phyloP scores from a whole-genome alignment of 2,329 filamentous ascomycete genomes.

The Fusarium acutatum region DNA sequence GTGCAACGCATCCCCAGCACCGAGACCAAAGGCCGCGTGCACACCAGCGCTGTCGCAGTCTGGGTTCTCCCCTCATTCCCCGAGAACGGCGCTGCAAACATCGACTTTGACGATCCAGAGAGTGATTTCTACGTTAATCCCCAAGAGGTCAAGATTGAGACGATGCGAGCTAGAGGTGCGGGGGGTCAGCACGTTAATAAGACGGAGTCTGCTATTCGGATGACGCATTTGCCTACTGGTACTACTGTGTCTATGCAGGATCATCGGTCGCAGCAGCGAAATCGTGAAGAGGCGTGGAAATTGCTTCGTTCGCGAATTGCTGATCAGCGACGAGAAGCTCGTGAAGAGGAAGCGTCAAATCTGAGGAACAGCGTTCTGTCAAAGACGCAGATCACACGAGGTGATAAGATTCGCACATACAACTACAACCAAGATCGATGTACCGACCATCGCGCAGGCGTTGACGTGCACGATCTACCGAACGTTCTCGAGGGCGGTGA shows the following conservation, averaged over 20 bases:
- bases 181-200: slow-evolving; percentile 99
- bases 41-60: slow-evolving; percentile 91
- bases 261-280: slow-evolving; percentile 86
- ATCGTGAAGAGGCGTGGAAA: slow-evolving; percentile 87
- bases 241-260: slow-evolving; percentile 94
- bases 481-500: slow-evolving; percentile 80
- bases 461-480: slow-evolving; percentile 82
- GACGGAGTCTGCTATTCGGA: slow-evolving; percentile 92
- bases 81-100: slow-evolving; percentile 56
- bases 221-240: slow-evolving; percentile 89
- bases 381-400: slow-evolving; percentile 82
- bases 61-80: slow-evolving; percentile 90
- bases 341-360: slow-evolving; percentile 80
- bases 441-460: slow-evolving; percentile 85
- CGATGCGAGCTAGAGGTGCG: slow-evolving; percentile 90
- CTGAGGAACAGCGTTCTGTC: slow-evolving; percentile 82
- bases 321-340: slow-evolving; percentile 78
- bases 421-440: slow-evolving; percentile 81
- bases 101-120: slow-evolving; percentile 80
- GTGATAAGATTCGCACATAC: slow-evolving; percentile 94
- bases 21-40: slow-evolving; percentile 88
- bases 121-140: slow-evolving; percentile 93
- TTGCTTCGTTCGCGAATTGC: slow-evolving; percentile 84
- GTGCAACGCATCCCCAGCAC: slow-evolving; percentile 94
- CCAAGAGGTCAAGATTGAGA: slow-evolving; percentile 82